Evolutionary conservation across 1,284 basidiomycete species (phyloP), one percentile per base, ranked within the genome.

Genomic region (Cutaneotrichosporon sp.): DNA sequence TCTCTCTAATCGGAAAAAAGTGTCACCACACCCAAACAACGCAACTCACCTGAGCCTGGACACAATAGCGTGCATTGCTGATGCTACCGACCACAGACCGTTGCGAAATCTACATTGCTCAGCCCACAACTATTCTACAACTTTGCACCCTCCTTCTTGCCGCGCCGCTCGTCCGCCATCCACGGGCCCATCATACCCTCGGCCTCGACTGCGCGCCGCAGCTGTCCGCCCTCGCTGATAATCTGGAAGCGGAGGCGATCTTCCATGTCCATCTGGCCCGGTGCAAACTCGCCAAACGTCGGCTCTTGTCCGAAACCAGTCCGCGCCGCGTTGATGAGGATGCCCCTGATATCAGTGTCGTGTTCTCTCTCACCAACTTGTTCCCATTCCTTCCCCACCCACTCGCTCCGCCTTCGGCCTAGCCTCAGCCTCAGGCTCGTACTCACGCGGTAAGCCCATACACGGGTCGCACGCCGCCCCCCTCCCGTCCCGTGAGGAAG

Each of bases 401-500:
- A 18, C n/a, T 10, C n/a, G 5, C 47, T 26, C 11, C 30, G 3
- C 50, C 49, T 30, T 50, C 22, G 26, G 26, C 26, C n/a, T n/a
- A n/a, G n/a, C n/a, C n/a, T n/a, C n/a, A n/a, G n/a, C n/a, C 26
- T 22, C 9, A 26, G n/a, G 8, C 21, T 13, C 16, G 3, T 8
- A 61, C 67, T 64, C 60, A 92, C 90, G 90, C 86, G 56, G 91
- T 93, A 16, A 92, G 80, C 3, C 90, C 91, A 68, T 87, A 91
- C 1, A 93, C 86, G 16, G 91, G 91, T 71, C 91, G 91, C 21
- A 90, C 86, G 0, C 90, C 90, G 18, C 87, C 87, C 5, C 84
- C 86, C 76, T 93, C 91, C 47, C 90, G 81, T 0, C 91, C 91
- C 0, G 91, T 93, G 50, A 92, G 81, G 80, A 93, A 92, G 16